Evolutionary conservation across 2,329 filamentous ascomycete species (phyloP).

Genomic region (Colletotrichum sp.): DNA sequence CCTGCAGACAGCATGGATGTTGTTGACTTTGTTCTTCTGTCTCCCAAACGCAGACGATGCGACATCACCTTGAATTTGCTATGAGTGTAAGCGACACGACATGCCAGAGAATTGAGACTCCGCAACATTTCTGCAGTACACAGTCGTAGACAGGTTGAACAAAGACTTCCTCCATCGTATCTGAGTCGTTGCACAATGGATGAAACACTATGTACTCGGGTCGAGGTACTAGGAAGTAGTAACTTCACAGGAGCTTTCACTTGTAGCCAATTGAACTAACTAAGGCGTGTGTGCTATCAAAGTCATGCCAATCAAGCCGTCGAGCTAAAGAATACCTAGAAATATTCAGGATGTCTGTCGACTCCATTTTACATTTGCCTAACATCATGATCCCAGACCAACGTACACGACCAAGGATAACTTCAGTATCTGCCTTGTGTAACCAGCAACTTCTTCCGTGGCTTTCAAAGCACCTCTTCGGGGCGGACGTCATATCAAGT

Average conservation of each 20-base stretch:
- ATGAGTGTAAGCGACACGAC: not conserved
- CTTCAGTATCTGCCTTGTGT: too few relatives aligned
- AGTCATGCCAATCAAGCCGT: too few relatives aligned
- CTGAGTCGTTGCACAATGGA: not conserved
- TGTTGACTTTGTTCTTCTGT: constrained; percentile 34
- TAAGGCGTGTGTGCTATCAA: not conserved
- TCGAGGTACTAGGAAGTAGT: not conserved
- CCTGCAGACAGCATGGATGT: constrained; percentile 38
- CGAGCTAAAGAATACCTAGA: not conserved
- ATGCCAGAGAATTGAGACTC: not conserved
- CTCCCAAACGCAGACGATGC: constrained; percentile 34
- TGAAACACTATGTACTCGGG: not conserved
- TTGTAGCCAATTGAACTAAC: not conserved
- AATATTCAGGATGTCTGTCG: not conserved
- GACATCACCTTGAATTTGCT: constrained; percentile 14
- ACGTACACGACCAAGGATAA: too few relatives aligned
- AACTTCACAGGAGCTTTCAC: not conserved
- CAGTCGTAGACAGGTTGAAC: fast-evolving
- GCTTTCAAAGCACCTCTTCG: too few relatives aligned
- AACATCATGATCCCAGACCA: not conserved
- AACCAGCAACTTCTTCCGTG: too few relatives aligned
- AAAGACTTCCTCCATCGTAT: not conserved
- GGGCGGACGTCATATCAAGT: not conserved
- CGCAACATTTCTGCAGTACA: not conserved
- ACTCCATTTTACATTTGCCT: not conserved